Percentiles rank a stretch among this genome's conserved stretches.
These are phyloP conservation scores for Aspergillus calidoustus DNA, from an alignment of 2,329 filamentous ascomycete species.

Conservation along the genomic window DNA sequence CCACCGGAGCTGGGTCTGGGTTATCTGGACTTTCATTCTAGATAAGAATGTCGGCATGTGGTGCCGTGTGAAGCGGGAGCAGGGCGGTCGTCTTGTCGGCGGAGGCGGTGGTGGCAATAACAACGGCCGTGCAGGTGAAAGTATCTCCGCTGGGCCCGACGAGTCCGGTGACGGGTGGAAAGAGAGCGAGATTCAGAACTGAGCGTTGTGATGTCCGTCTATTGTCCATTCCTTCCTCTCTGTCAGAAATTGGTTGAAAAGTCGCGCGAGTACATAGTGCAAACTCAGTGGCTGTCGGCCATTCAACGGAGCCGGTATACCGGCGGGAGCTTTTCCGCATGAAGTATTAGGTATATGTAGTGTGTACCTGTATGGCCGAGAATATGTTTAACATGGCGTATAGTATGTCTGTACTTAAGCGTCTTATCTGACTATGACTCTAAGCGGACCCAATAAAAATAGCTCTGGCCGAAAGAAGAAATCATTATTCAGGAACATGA, in stretches of 20 bases:
- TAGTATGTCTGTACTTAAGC: neutral
- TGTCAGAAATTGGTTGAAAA: neutral
- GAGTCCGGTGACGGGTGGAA: slow-evolving; percentile 64
- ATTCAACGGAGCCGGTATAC: neutral
- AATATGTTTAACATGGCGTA: no score
- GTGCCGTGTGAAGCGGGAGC: slow-evolving; percentile 89
- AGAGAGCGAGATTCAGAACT: slow-evolving; percentile 71
- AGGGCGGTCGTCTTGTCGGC: slow-evolving; percentile 69
- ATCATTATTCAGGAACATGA: slow-evolving; percentile 18
- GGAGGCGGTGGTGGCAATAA: slow-evolving; percentile 32
- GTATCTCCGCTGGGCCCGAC: slow-evolving; percentile 50
- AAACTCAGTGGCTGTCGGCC: neutral
- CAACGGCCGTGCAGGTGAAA: slow-evolving; percentile 48
- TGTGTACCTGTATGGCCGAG: neutral
- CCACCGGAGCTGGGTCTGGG: slow-evolving; percentile 88
- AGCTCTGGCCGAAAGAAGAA: slow-evolving; percentile 6
- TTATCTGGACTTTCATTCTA: slow-evolving; percentile 94
- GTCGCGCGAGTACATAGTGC: neutral
- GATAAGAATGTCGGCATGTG: slow-evolving; percentile 88
- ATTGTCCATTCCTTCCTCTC: neutral
- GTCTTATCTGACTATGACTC: neutral
- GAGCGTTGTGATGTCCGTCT: slow-evolving; percentile 1
- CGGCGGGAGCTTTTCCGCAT: neutral
- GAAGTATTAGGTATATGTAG: no score
- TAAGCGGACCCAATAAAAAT: slow-evolving; percentile 3